phyloP scores from a whole-genome alignment of 2,329 filamentous ascomycete species.

The Pseudogymnoascus sp. region DNA sequence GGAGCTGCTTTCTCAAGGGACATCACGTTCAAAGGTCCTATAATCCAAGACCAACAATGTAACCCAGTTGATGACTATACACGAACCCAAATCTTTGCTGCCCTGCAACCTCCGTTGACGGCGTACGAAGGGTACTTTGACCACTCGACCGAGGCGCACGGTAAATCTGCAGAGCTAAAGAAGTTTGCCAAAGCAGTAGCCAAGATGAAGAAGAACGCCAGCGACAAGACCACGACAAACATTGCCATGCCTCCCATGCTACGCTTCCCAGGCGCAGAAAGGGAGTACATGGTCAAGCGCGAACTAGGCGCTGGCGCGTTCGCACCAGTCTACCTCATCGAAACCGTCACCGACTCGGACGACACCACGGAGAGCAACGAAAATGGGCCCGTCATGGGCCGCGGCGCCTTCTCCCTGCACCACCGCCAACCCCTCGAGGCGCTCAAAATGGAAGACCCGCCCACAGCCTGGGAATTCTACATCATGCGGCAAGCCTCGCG shows the following conservation, averaged over 20 bases:
- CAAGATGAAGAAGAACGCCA: slow-evolving; percentile 35
- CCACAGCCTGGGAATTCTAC: slow-evolving; percentile 91
- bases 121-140: slow-evolving; percentile 77
- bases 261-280: slow-evolving; percentile 56
- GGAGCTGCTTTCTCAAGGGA: slow-evolving; percentile 31
- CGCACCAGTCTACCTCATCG: slow-evolving; percentile 87
- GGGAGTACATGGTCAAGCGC: slow-evolving; percentile 69
- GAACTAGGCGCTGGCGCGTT: slow-evolving; percentile 92
- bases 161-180: slow-evolving; percentile 68
- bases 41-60: slow-evolving; percentile 76
- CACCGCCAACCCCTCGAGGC: slow-evolving; percentile 62
- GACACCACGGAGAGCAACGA: slow-evolving; percentile 41
- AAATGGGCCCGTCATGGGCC: slow-evolving; percentile 48
- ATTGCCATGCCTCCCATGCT: slow-evolving; percentile 56
- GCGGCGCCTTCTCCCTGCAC: slow-evolving; percentile 50
- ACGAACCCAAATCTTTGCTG: slow-evolving; percentile 65
- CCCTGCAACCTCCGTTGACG: slow-evolving; percentile 64
- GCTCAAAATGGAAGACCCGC: slow-evolving; percentile 88
- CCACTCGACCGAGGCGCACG: slow-evolving; percentile 55
- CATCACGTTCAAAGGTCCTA: slow-evolving; percentile 53
- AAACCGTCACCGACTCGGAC: slow-evolving; percentile 54
- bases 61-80: slow-evolving; percentile 80
- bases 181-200: slow-evolving; percentile 62
- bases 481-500: slow-evolving; percentile 79
- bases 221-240: slow-evolving; percentile 54